Evolutionary conservation across 305 asterid genomes (phyloP), one percentile per base, ranked within the genome.

Genomic region (Fraxinus paxiana): DNA sequence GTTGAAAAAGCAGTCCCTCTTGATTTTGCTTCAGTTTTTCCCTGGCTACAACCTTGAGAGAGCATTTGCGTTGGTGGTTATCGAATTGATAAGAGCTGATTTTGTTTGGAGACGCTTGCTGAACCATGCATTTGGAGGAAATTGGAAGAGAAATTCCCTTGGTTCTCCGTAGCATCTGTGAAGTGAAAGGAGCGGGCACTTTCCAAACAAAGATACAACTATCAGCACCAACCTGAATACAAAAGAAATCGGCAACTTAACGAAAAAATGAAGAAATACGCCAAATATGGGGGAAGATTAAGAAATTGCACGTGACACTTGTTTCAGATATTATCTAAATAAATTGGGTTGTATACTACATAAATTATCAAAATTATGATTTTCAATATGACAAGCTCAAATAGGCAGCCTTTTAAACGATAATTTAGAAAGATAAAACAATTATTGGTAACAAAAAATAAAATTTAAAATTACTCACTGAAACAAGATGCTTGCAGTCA

Each of bases 201-300:
- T 87, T 90, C 96, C 96, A 92, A 35, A 92, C 85, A 82, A 92
- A 90, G 77, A 92, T 89, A 80, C 93, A 92, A 79, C 94, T 88
- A 79, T 92, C 92, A 6, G 87, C 84, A 72, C 87, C 86, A 69
- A 90, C 94, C 96, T 92, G 88, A 83, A 85, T 69, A 51, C 77
- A 79, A 80, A 83, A 77, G 81, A 48, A 82, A 74, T 78, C 56
- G 35, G 73, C 72, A 59, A 17, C 74, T 59, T 10, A 30, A 38
- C 33, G 54, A 72, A 61, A 22, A 30, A 38, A 6, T 73, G 37
- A 79, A 74, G 20, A 76, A 77, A 51, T 20, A 51, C 10, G 17
- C 43, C 78, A 83, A 56, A 31, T 38, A 54, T 22, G 34, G 63
- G 73, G 15, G 18, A 5, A 79, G 54, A 17, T 56, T 59, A 59